Base-by-base conservation (phyloP, 257 asterid species). In the Ocimum tenuiflorum region DNA sequence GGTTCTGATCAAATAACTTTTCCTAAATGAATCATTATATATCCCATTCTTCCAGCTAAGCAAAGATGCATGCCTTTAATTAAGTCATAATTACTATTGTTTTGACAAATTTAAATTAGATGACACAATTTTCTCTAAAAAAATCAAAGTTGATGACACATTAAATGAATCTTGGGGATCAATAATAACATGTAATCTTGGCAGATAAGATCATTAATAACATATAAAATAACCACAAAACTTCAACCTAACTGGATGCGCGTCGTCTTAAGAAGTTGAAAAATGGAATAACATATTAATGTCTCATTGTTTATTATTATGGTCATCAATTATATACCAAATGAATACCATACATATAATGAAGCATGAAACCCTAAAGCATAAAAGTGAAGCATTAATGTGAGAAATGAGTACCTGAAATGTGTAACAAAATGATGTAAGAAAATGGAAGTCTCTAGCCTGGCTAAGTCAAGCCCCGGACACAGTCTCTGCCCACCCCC, bases 401-500 rank as follows among this genome's bases (percentile, higher is more conserved):
- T 31, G 56, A 60, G 11, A n/a, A n/a, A n/a, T n/a, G n/a, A 14
- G 42, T 68, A 88, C 98, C 91, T 88, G 80, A 91, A 88, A 24
- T 76, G 95, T 61, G 94, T 86, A n/a, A 86, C 95, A 60, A 91
- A 76, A 70, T 88, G 91, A 75, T 91, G 96, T 13, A 91, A 86
- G 69, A 91, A 91, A 68, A 91, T 88, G n/a, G 91, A 88, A 75
- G 94, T 83, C 80, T 91, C 98, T 57, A 91, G 88, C 86, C 96
- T 85, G 60, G 98, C 90, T 48, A 91, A 77, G 79, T 91, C 98
- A 77, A 88, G 90, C 5, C 98, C 98, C 0, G 98, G 98, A 55
- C 98, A 91, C 52, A 91, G 74, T 59, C 98, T 82, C 63, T 86
- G 98, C 18, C 98, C 98, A 23, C 98, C 98, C 46, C 98, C 98